Base-by-base conservation (phyloP, 2,329 filamentous ascomycete species). In the Coniosporium tulheliwenetii region DNA sequence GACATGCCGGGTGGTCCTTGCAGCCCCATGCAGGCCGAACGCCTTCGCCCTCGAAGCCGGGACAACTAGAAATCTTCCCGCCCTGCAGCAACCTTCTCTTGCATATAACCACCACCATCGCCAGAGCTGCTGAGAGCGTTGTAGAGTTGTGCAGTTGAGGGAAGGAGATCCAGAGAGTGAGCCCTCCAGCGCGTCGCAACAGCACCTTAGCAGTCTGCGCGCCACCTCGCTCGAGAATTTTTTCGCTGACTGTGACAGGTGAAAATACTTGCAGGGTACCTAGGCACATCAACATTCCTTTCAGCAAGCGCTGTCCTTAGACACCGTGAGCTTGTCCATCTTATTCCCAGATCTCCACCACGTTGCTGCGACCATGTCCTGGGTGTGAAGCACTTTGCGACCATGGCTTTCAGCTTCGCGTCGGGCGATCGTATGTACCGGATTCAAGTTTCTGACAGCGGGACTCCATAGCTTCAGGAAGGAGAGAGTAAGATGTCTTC, bases 401-500 rank as follows among this genome's bases (percentile, higher is more conserved):
- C 12, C 19, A 41, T 35, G 38, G 32, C 35, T 14, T 42, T 35
- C 42, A 38, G 33, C 33, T 43, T 14, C 26, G 30, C 37, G 36
- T 43, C 40, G 30, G 45, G 47, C 50, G 51, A 52, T 48, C 52
- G 47, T 45, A 44, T 41, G 44, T 47, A 42, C 41, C 34, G 40
- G 35, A 45, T 45, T 38, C 37, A 41, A 14, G 33, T 41, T 15
- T 47, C 46, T 48, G 43, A 48, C 43, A 43, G 38, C 39, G 45
- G 43, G 34, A 38, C 46, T 12, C 39, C 44, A 32, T 42, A 46
- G 44, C 41, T 47, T 50, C 45, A 46, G 41, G 50, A 54, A 57
- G 53, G 52, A 57, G 45, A 43, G 43, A 44, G 32, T 44, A 64
- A 50, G 43, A 70, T 70, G 66, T 69, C 66, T 51, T 69, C 66